These are phyloP conservation scores for Butyriboletus loyo DNA, from an alignment of 768 basidiomycete genomes.

Conservation along the genomic window DNA sequence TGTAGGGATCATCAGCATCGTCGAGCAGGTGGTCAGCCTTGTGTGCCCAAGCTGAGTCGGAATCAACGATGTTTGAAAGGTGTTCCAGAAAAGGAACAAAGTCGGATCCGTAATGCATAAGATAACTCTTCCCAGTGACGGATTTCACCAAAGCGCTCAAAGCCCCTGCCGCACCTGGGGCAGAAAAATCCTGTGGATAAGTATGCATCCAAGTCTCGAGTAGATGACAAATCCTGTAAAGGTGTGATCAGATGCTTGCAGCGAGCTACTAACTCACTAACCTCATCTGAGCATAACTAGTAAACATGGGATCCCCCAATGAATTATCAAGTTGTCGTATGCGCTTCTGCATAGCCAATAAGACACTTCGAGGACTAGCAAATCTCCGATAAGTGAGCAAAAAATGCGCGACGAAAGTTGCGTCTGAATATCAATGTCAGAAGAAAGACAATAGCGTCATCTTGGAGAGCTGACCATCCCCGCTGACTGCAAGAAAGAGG, in stretches of 20 bases:
- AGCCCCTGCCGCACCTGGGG: constrained; percentile 68
- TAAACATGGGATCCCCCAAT: constrained; percentile 78
- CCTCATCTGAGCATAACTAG: constrained; percentile 88
- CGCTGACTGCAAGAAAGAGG: constrained; percentile 77
- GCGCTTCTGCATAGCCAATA: constrained; percentile 86
- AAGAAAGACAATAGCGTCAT: constrained; percentile 5
- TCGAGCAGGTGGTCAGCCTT: constrained; percentile 55
- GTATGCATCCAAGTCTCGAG: constrained; percentile 74
- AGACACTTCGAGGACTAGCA: constrained; percentile 69
- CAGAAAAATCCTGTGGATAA: constrained; percentile 79
- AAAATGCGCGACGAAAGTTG: constrained; percentile 75
- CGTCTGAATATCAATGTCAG: constrained; percentile 46
- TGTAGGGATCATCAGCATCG: constrained; percentile 63
- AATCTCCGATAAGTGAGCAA: constrained; percentile 83
- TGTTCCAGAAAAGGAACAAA: constrained; percentile 77
- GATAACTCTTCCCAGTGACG: constrained; percentile 73
- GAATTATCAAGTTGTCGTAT: constrained; percentile 75
- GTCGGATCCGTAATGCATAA: constrained; percentile 82
- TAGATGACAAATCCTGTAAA: constrained; percentile 68
- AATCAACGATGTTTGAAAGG: constrained; percentile 60
- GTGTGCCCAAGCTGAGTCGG: constrained; percentile 72
- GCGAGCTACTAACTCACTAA: constrained; percentile 25
- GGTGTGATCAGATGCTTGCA: constrained; percentile 1
- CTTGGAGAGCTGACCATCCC: constrained; percentile 56
- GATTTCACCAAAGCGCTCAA: constrained; percentile 75